A percentile compares a stretch with the other conserved stretches of the same genome.
Evolutionary conservation across 352 stramenopile species (phyloP).

Genomic region (Aphanomyces stellatus): DNA sequence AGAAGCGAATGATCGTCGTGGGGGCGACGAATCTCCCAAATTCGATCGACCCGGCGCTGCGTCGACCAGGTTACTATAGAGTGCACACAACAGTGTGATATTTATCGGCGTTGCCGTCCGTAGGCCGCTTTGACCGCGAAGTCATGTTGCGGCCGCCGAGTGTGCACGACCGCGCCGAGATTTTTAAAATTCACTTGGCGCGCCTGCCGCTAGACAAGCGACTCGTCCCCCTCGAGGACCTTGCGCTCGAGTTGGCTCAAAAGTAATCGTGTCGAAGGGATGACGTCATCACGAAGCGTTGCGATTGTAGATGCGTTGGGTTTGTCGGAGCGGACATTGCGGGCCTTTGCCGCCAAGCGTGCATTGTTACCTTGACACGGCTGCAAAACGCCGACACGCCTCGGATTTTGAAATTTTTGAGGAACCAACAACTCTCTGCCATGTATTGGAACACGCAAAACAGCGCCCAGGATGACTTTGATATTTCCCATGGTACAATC

Average conservation of each 20-base stretch:
- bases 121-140: slow-evolving; percentile 73
- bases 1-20: slow-evolving; percentile 89
- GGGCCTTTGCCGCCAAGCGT: slow-evolving; percentile 60
- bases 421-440: slow-evolving; percentile 16
- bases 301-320: slow-evolving; percentile 42
- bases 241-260: neutral
- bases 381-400: slow-evolving; percentile 21
- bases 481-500: neutral
- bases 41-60: slow-evolving; percentile 76
- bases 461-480: neutral
- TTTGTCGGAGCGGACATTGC: slow-evolving; percentile 81
- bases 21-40: slow-evolving; percentile 93
- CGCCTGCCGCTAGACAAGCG: slow-evolving; percentile 26
- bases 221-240: neutral
- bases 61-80: slow-evolving; percentile 28
- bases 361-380: slow-evolving; percentile 49
- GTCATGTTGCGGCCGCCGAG: slow-evolving; percentile 52
- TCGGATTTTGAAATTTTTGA: neutral
- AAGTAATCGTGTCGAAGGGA: too few relatives aligned
- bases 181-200: slow-evolving; percentile 52
- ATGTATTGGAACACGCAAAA: slow-evolving; percentile 10
- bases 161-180: slow-evolving; percentile 33
- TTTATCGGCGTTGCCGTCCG: too few relatives aligned
- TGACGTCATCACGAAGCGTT: too few relatives aligned
- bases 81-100: too few relatives aligned